phyloP scores from a whole-genome alignment of 352 stramenopile genomes.

The Phytopythium chamaehyphon region DNA sequence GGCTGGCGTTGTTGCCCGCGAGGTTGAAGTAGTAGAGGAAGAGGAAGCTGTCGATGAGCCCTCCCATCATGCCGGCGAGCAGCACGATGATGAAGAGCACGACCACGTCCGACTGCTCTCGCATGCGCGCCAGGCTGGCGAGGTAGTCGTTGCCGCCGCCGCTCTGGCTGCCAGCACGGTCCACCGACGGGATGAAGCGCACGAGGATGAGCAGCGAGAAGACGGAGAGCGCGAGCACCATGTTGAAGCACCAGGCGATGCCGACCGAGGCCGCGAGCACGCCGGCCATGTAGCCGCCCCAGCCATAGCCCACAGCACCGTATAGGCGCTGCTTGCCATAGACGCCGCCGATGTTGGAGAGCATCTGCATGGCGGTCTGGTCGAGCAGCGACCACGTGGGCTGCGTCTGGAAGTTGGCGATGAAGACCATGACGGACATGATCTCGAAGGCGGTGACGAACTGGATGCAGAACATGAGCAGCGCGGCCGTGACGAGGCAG shows the following conservation, averaged over 20 bases:
- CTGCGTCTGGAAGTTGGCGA: slow-evolving; percentile 71
- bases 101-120: slow-evolving; percentile 51
- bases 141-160: slow-evolving; percentile 30
- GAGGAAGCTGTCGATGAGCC: slow-evolving; percentile 68
- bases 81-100: slow-evolving; percentile 65
- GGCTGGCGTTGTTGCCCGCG: slow-evolving; percentile 47
- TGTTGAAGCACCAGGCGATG: slow-evolving; percentile 79
- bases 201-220: slow-evolving; percentile 59
- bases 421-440: slow-evolving; percentile 70
- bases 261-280: slow-evolving; percentile 53
- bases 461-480: slow-evolving; percentile 69
- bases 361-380: slow-evolving; percentile 59
- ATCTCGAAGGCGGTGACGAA: slow-evolving; percentile 60
- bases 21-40: slow-evolving; percentile 75
- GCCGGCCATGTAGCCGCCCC: slow-evolving; percentile 59
- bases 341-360: slow-evolving; percentile 53
- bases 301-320: slow-evolving; percentile 62
- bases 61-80: slow-evolving; percentile 51
- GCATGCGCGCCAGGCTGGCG: slow-evolving; percentile 35
- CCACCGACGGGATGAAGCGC: slow-evolving; percentile 40
- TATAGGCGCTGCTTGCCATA: slow-evolving; percentile 80
- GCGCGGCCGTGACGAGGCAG: slow-evolving; percentile 48
- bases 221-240: slow-evolving; percentile 53
- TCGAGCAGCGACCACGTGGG: slow-evolving; percentile 66
- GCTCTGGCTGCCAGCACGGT: slow-evolving; percentile 18